These are phyloP conservation scores for Galerina sulciceps DNA, from an alignment of 768 basidiomycete species.

Conservation along the genomic window DNA sequence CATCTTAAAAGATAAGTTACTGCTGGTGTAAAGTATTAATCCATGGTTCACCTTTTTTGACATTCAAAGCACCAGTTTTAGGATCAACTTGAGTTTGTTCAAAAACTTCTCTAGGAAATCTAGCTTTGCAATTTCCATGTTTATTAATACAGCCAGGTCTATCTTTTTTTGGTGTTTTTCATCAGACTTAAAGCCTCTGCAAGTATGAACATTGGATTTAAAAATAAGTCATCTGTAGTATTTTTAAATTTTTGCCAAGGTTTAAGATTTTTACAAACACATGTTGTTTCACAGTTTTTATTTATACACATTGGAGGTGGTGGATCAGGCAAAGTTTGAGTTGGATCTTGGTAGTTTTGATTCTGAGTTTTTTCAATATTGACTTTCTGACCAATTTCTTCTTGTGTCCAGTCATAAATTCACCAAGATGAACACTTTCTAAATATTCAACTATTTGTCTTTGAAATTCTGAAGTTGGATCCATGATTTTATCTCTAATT, in stretches of 20 bases:
- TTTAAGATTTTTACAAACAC: slow-evolving; percentile 10
- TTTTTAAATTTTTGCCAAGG: slow-evolving; percentile 21
- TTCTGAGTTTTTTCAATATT: background rate
- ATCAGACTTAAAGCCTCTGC: slow-evolving; percentile 4
- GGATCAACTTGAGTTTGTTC: slow-evolving; percentile 28
- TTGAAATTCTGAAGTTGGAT: slow-evolving; percentile 21
- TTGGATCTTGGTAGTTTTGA: slow-evolving; percentile 21
- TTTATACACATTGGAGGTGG: slow-evolving; percentile 21
- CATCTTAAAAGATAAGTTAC: slow-evolving; percentile 34
- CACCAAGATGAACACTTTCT: slow-evolving; percentile 27
- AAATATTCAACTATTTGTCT: slow-evolving; percentile 25
- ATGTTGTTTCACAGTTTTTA: background rate
- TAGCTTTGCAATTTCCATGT: slow-evolving; percentile 31
- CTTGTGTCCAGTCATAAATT: slow-evolving; percentile 33
- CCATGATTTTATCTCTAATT: slow-evolving; percentile 29
- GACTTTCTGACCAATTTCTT: slow-evolving; percentile 15
- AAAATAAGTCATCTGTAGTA: slow-evolving; percentile 31
- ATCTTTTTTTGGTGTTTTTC: slow-evolving; percentile 18
- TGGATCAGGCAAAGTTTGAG: slow-evolving; percentile 21
- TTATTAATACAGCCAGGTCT: slow-evolving; percentile 30
- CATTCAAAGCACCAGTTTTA: slow-evolving; percentile 25
- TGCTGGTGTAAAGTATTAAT: slow-evolving; percentile 34
- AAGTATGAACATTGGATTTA: slow-evolving; percentile 33
- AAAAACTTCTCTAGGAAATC: slow-evolving; percentile 33
- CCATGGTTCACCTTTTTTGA: slow-evolving; percentile 35